phyloP scores from a whole-genome alignment of 345 rosid species.

The Balakata baccata region DNA sequence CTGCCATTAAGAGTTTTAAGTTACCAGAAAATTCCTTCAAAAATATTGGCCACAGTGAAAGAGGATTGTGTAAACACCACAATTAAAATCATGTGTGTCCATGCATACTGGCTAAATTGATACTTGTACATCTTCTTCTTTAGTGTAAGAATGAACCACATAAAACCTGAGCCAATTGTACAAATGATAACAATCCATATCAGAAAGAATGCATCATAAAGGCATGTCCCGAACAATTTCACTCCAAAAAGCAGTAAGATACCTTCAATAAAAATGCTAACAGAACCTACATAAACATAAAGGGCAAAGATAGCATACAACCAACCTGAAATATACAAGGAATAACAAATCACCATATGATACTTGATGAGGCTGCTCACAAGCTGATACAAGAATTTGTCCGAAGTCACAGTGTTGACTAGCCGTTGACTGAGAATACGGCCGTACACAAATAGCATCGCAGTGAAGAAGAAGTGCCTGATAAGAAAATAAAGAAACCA shows the following conservation, averaged over 20 bases:
- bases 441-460: slow-evolving; percentile 92
- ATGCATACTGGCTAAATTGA: slow-evolving; percentile 98
- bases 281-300: not conserved
- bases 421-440: slow-evolving; percentile 91
- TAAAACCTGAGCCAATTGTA: slow-evolving; percentile 55
- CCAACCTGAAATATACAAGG: slow-evolving; percentile 82
- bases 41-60: slow-evolving; percentile 97
- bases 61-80: slow-evolving; percentile 95
- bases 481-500: slow-evolving; percentile 9
- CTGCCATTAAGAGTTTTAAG: not conserved
- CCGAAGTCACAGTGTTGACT: slow-evolving; percentile 79
- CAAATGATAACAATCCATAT: not conserved
- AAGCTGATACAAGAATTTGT: slow-evolving; percentile 72
- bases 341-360: slow-evolving; percentile 88
- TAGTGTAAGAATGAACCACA: slow-evolving; percentile 95
- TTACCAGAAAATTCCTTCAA: slow-evolving; percentile 99
- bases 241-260: not conserved
- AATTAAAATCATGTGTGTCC: slow-evolving; percentile 98
- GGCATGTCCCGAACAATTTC: not conserved
- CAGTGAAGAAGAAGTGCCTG: slow-evolving; percentile 98
- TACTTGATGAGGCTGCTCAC: slow-evolving; percentile 81
- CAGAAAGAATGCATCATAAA: slow-evolving; percentile 7
- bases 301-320: slow-evolving; percentile 10
- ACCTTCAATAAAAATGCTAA: not conserved
- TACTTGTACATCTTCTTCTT: slow-evolving; percentile 99